These are phyloP conservation scores for Schizonepeta tenuifolia DNA, from an alignment of 257 asterid species.

Conservation along the genomic window DNA sequence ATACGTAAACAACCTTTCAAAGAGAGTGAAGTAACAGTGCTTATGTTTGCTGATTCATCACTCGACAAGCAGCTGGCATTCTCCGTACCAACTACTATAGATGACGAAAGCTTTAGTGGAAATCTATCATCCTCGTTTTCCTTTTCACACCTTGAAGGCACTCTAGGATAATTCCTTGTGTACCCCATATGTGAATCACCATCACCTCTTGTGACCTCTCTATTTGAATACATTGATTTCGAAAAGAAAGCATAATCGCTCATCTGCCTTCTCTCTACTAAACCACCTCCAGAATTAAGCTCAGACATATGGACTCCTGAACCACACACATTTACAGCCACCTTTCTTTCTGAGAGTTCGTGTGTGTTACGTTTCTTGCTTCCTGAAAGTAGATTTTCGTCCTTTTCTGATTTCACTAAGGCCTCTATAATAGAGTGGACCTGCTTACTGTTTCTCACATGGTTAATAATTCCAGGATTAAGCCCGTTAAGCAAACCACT, in stretches of 20 bases:
- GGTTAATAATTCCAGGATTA: constrained; percentile 95
- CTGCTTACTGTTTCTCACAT: constrained; percentile 89
- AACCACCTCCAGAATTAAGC: constrained; percentile 32
- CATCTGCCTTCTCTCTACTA: constrained; percentile 45
- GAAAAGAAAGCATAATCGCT: constrained; percentile 40
- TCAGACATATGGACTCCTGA: constrained; percentile 26
- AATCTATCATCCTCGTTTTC: constrained; percentile 54
- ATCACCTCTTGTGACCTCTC: constrained; percentile 39
- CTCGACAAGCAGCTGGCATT: constrained; percentile 62
- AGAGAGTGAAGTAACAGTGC: constrained; percentile 74
- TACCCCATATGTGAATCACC: constrained; percentile 42
- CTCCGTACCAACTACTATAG: constrained; percentile 50
- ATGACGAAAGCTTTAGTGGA: constrained; percentile 60
- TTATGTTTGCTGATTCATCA: constrained; percentile 61
- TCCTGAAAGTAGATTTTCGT: constrained; percentile 46
- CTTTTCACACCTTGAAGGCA: constrained; percentile 37
- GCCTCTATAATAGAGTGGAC: constrained; percentile 92
- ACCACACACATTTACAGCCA: constrained; percentile 20
- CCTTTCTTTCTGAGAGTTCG: constrained; percentile 38
- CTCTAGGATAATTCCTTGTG: constrained; percentile 36
- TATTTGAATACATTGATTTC: constrained; percentile 41
- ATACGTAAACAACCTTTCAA: constrained; percentile 55
- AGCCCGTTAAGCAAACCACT: constrained; percentile 89
- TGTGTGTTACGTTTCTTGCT: constrained; percentile 40
- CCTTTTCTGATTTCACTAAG: constrained; percentile 65